Base-by-base conservation (phyloP, 306 rosid species). In the Cyamopsis tetragonoloba region DNA sequence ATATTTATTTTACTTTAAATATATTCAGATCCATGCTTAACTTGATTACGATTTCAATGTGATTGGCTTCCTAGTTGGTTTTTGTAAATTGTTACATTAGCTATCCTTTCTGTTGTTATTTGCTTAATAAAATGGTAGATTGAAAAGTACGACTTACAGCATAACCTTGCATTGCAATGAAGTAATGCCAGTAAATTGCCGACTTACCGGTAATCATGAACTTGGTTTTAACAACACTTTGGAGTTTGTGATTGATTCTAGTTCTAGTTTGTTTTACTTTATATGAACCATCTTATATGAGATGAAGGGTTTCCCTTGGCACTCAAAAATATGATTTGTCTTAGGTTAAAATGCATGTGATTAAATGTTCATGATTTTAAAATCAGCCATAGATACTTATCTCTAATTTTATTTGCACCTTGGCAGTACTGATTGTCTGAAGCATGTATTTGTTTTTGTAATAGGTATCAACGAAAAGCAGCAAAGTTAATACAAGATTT, bases 401-500 rank as follows among this genome's bases (percentile, higher is more conserved):
- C 13, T 15, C 51, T 54, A 14, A 11, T 48, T 32, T 27, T 44
- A 37, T 44, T 49, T 18, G 44, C 44, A 18, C 49, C 34, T n/a
- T 56, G 19, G 37, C 32, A 34, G 18, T 47, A 67, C 7, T 68
- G 60, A 54, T 77, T 61, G 68, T 74, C 72, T 76, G 54, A 75
- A 19, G 44, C 60, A 37, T 35, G 53, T 61, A 39, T 56, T 75
- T 37, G 47, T 38, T 46, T 28, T 73, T 57, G 59, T 38, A 7
- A 60, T 41, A 91, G 97, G 88, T 84, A 86, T 62, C 87, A 74
- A 77, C 80, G 80, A 82, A 80, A 78, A 68, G 85, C 87, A 41
- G 88, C 89, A 32, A 82, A 70, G 79, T 75, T 86, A 70, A 68
- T 72, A 67, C 97, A 86, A 73, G 92, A 91, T 68, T 80, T 84